These are phyloP conservation scores for Trichophyton equinum DNA, from an alignment of 2,329 filamentous ascomycete genomes.

Conservation along the genomic window DNA sequence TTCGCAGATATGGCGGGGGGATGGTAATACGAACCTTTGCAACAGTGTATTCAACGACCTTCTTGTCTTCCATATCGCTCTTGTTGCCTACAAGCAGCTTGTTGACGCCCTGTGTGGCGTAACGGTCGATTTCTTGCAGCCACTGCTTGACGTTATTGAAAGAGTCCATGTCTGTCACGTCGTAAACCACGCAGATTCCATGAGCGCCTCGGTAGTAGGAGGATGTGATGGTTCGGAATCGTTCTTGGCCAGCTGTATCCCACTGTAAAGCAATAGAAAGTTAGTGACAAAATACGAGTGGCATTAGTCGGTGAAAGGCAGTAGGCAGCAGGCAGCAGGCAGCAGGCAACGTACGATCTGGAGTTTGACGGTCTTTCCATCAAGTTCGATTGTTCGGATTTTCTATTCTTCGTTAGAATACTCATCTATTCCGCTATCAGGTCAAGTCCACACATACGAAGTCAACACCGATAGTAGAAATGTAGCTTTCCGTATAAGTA, in stretches of 20 bases:
- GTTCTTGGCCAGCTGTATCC: conserved; percentile 98
- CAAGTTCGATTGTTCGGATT: conserved; percentile 98
- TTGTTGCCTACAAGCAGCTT: conserved; percentile 99
- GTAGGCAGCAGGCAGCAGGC: neutral
- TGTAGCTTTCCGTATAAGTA: conserved; percentile 99
- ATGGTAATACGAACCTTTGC: conserved; percentile 64
- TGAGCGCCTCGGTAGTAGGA: conserved; percentile 99
- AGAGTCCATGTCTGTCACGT: conserved; percentile 99
- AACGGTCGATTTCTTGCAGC: conserved; percentile 98
- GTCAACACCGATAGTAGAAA: conserved; percentile 98
- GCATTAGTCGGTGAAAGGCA: neutral
- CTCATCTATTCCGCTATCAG: neutral
- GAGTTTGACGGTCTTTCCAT: conserved; percentile 98
- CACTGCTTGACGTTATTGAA: conserved; percentile 99
- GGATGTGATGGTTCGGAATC: conserved; percentile 98
- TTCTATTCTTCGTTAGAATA: conserved; percentile 47
- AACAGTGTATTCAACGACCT: conserved; percentile 98
- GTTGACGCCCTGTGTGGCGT: conserved; percentile 98
- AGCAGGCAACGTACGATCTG: conserved; percentile 65
- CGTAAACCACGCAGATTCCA: conserved; percentile 99
- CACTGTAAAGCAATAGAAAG: conserved; percentile 47
- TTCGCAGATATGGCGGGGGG: neutral
- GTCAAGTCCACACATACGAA: conserved; percentile 55
- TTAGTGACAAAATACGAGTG: conserved; percentile 7
- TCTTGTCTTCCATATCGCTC: conserved; percentile 99